These are phyloP conservation scores for Wickerhamiella kurtzmanii DNA, from an alignment of 805 yeast species.

Conservation along the genomic window DNA sequence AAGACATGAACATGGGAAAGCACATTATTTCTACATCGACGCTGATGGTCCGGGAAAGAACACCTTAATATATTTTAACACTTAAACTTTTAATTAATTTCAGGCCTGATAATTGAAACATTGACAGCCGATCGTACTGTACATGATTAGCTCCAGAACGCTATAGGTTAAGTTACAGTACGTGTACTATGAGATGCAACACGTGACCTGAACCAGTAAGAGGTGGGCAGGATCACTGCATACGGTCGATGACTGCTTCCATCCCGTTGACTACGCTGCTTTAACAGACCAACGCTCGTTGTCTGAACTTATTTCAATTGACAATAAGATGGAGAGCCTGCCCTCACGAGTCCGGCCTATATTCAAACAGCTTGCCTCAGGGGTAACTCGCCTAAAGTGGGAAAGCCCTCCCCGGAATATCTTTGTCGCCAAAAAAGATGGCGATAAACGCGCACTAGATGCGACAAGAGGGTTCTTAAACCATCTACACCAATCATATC, in stretches of 20 bases:
- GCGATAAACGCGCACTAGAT: conserved; percentile 47
- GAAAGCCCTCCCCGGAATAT: conserved; percentile 59
- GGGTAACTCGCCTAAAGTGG: conserved; percentile 41
- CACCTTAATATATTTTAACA: no score
- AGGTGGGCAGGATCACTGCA: no score
- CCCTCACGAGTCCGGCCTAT: conserved; percentile 14
- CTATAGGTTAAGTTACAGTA: no score
- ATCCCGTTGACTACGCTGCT: no score
- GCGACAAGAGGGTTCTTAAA: conserved; percentile 55
- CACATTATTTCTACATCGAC: background rate
- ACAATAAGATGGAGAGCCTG: conserved; percentile 1
- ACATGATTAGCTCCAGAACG: no score
- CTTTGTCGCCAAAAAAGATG: conserved; percentile 72
- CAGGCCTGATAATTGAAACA: no score
- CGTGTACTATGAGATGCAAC: no score
- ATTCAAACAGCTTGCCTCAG: conserved; percentile 7
- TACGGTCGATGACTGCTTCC: no score
- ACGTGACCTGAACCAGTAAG: no score
- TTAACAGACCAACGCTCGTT: no score
- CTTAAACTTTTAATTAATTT: no score
- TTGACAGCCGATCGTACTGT: no score
- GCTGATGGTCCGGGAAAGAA: background rate
- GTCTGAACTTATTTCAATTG: background rate
- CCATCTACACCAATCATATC: conserved; percentile 45
- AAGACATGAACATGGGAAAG: background rate